A percentile compares a stretch with the other conserved stretches of the same genome.
Conservation (phyloP, 2,329 filamentous ascomycete species). For the Epichloe sibirici region DNA sequence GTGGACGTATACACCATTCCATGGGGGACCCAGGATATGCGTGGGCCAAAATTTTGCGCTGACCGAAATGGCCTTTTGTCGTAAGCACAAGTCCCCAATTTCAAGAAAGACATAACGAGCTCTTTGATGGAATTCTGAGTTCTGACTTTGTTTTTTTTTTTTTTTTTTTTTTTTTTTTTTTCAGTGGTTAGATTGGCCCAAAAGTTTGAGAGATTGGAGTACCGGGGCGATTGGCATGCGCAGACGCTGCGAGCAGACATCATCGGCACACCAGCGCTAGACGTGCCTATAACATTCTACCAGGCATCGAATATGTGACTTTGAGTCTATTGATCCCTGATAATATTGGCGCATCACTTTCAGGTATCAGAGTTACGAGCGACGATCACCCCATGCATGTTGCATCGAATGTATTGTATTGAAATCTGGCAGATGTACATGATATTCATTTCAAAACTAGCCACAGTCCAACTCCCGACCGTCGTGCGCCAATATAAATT, state of each 20-base stretch:
- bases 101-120: slow-evolving; percentile 14
- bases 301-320: slow-evolving; percentile 10
- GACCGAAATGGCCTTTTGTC: slow-evolving; percentile 41
- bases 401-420: too few species aligned
- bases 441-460: too few species aligned
- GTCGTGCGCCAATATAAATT: too few species aligned
- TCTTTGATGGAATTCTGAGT: too few species aligned
- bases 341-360: too few species aligned
- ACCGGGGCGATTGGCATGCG: slow-evolving; percentile 29
- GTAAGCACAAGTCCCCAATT: slow-evolving; percentile 19
- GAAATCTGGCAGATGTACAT: too few species aligned
- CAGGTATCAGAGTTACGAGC: too few species aligned
- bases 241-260: slow-evolving; percentile 29
- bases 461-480: too few species aligned
- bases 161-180: too few species aligned
- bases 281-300: slow-evolving; percentile 25
- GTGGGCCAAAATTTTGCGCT: slow-evolving; percentile 48
- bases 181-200: slow-evolving; percentile 39
- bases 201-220: slow-evolving; percentile 42
- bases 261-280: slow-evolving; percentile 27
- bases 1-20: slow-evolving; percentile 42
- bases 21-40: slow-evolving; percentile 39
- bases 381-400: too few species aligned
- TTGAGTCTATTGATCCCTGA: too few species aligned
- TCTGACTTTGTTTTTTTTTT: too few species aligned